Evolutionary conservation across 768 basidiomycete genomes (phyloP), one percentile per base, ranked within the genome.

Genomic region (Hortiboletus campestris): DNA sequence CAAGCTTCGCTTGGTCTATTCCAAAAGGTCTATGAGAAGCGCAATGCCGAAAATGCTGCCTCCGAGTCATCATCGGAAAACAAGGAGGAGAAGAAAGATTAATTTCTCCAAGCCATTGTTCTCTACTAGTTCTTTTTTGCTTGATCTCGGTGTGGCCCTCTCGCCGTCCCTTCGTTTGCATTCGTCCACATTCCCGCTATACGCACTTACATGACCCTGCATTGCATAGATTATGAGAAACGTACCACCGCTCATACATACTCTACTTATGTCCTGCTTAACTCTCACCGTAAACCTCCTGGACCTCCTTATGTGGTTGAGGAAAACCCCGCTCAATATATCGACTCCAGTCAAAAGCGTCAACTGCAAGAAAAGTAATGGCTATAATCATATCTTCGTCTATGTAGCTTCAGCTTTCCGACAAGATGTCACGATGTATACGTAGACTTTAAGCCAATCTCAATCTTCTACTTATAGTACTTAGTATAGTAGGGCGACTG

Each of bases 1-100:
- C 87, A 90, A 65, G 96, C 95, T 16, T 95, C 93, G 17, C 84
- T 98, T 36, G 91, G 91, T 56, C 87, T 98, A 56, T 98, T 98
- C 95, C 90, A 96, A 75, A 96, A 94, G 86, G 85, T 92, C 14
- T 94, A 95, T 71, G 92, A 94, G 82, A 96, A 96, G 84, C 84
- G 88, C 55, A 84, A 83, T 62, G 87, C 89, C 29, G 90, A 92
- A 75, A 81, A 80, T 60, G 76, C 70, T 38, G 68, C 81, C 19
- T 76, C 81, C 20, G 53, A 79, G 76, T 56, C 75, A 71, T 46
- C 66, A 71, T 35, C 72, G 8, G 72, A 76, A 66, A 74, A 75
- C 67, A 80, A 78, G 61, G 74, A 85, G 64, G 87, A 93, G 78
- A 91, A 93, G 88, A 92, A 92, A 78, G 88, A 94, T 67, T 91